Conservation (phyloP, 2,329 filamentous ascomycete genomes). For the Clonostachys solani region DNA sequence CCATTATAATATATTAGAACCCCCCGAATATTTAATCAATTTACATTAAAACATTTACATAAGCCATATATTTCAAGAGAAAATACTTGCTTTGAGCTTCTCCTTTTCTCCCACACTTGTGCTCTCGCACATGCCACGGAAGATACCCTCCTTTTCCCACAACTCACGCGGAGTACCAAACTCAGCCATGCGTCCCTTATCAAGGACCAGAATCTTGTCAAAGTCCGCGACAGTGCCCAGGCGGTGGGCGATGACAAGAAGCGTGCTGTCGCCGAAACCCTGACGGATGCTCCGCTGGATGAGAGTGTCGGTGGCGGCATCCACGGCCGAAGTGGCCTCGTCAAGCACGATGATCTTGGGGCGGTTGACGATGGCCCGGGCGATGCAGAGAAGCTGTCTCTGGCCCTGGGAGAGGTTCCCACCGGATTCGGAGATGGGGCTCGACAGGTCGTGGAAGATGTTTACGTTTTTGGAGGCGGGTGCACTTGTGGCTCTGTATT, state of each 20-base stretch:
- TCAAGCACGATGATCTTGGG: constrained; percentile 30
- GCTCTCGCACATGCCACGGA: constrained; percentile 38
- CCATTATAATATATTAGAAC: too few relatives aligned
- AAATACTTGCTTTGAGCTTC: not conserved
- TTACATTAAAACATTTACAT: too few relatives aligned
- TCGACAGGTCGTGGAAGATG: constrained; percentile 24
- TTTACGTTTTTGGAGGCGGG: not conserved
- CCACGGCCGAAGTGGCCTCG: constrained; percentile 67
- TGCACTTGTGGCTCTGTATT: not conserved
- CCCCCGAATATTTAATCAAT: too few relatives aligned
- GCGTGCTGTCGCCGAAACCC: constrained; percentile 57
- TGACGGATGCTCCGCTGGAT: constrained; percentile 65
- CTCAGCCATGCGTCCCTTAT: constrained; percentile 59
- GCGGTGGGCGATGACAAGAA: constrained; percentile 67
- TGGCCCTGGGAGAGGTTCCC: constrained; percentile 67
- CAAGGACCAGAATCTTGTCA: constrained; percentile 62
- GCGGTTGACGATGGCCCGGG: constrained; percentile 41
- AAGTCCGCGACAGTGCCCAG: constrained; percentile 68
- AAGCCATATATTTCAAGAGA: too few relatives aligned
- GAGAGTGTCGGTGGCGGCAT: constrained; percentile 64
- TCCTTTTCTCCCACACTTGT: not conserved
- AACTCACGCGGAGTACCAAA: constrained; percentile 54
- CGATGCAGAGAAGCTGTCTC: constrained; percentile 64
- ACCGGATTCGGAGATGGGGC: constrained; percentile 52
- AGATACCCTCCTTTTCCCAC: constrained; percentile 43